Base-by-base conservation (phyloP, 2,329 filamentous ascomycete genomes). In the Ilyonectria destructans region DNA sequence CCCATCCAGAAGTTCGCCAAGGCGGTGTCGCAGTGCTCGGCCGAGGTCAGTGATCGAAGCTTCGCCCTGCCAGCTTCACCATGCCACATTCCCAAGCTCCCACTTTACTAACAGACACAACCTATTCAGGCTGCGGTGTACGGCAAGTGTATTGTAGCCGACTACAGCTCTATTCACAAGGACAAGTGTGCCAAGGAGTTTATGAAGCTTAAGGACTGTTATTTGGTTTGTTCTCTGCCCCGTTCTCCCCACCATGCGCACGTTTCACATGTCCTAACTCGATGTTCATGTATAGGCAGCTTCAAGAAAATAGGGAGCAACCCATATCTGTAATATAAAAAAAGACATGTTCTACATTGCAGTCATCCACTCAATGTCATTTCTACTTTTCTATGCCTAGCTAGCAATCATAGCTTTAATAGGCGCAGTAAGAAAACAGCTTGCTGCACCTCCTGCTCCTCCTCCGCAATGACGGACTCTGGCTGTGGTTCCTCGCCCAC, bases 181-280 rank as follows among this genome's bases (percentile, higher is more conserved):
- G 94, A 98, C 78, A 96, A 96, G 85, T 99, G 96, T 78, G 86
- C 87, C 5, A 90, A 90, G 65, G 95, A 98, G 78, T 98, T 99
- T 74, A 85, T 96, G 81, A 90, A 85, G 72, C 81, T 98, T 56
- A 97, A 97, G 80, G 87, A 97, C 73, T 98, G 96, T 79, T 97
- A 94, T 78, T 77, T 97, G 77, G 95, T 97, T 85, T 76, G 88
- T 74, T 4, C 13, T 13, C 55, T 13, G n/a, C 43, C 45, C 23
- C 5, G 40, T 23, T n/a, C 17, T 54, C 51, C 9, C 45, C 15
- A 26, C 4, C 6, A 19, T 23, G 1, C 33, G n/a, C 57, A 6
- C 23, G 17, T 33, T 8, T 10, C 17, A n/a, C 23, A 40, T 45
- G 23, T 43, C 21, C 66, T 69, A 62, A 71, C 37, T 29, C 23